These are phyloP conservation scores for Phytophthora citricola DNA, from an alignment of 352 stramenopile species.

Conservation along the genomic window DNA sequence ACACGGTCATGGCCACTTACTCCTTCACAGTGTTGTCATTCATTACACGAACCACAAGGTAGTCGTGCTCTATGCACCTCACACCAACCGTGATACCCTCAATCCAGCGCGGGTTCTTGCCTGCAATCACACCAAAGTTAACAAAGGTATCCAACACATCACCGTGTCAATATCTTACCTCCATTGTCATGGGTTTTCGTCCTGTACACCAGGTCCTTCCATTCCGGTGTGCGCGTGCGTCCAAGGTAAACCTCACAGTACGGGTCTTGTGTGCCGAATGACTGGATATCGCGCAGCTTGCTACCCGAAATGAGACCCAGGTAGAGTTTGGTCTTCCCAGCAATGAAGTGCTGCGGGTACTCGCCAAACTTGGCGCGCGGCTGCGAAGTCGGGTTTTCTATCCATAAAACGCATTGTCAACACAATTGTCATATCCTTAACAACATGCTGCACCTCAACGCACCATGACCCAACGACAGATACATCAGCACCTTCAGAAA, in stretches of 20 bases:
- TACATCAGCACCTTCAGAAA: conserved; percentile 78
- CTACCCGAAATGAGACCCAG: conserved; percentile 69
- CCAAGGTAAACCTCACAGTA: conserved; percentile 78
- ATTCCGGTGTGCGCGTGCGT: conserved; percentile 44
- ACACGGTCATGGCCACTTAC: conserved; percentile 37
- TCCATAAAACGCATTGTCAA: neutral
- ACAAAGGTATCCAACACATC: neutral
- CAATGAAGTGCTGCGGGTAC: conserved; percentile 81
- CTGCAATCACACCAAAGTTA: conserved; percentile 23
- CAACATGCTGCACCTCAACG: conserved; percentile 4
- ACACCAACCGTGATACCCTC: conserved; percentile 64
- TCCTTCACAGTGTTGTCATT: conserved; percentile 84
- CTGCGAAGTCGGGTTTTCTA: conserved; percentile 78
- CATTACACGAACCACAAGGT: conserved; percentile 80
- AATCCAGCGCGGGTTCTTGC: conserved; percentile 82
- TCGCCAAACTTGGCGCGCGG: conserved; percentile 69
- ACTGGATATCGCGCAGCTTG: conserved; percentile 80
- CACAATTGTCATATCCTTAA: neutral
- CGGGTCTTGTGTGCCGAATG: conserved; percentile 80
- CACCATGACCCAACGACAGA: conserved; percentile 72
- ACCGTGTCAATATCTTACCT: conserved; percentile 30
- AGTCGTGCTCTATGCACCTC: conserved; percentile 85
- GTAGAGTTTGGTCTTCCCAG: conserved; percentile 75
- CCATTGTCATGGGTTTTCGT: conserved; percentile 83
- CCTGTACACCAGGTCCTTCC: conserved; percentile 70